phyloP scores from a whole-genome alignment of 2,329 filamentous ascomycete species.

The Sodiomyces alkalinus region DNA sequence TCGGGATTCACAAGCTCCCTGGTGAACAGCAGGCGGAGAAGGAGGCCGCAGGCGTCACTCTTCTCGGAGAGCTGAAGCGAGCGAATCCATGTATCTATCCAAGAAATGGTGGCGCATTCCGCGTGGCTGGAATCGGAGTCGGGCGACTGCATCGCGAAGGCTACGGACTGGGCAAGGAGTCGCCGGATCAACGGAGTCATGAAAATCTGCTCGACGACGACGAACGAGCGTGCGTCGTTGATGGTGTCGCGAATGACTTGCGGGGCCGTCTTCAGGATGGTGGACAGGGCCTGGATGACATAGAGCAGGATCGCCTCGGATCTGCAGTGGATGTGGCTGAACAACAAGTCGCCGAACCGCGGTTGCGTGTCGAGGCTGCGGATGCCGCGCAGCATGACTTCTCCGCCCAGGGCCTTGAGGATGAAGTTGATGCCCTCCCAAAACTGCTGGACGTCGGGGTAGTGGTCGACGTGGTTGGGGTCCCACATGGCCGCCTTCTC shows the following conservation, averaged over 20 bases:
- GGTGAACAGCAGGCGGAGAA: conserved; percentile 60
- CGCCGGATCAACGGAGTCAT: conserved; percentile 50
- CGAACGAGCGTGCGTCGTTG: conserved; percentile 62
- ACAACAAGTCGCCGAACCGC: conserved; percentile 50
- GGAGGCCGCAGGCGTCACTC: conserved; percentile 64
- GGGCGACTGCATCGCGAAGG: conserved; percentile 29
- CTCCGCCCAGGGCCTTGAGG: conserved; percentile 54
- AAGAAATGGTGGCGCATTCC: conserved; percentile 54
- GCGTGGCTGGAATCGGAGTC: conserved; percentile 34
- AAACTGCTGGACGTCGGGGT: conserved; percentile 47
- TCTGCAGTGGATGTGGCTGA: conserved; percentile 37
- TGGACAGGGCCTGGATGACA: conserved; percentile 54
- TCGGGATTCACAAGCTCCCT: conserved; percentile 38
- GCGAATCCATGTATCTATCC: conserved; percentile 62
- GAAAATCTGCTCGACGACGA: conserved; percentile 74
- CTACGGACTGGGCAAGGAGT: conserved; percentile 46
- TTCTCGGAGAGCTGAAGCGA: conserved; percentile 65
- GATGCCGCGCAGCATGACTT: conserved; percentile 63
- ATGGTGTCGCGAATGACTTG: conserved; percentile 81
- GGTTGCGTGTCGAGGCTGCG: conserved; percentile 65
- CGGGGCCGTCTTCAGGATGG: conserved; percentile 59
- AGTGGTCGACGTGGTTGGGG: conserved; percentile 26
- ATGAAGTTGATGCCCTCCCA: conserved; percentile 69
- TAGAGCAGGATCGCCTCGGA: conserved; percentile 47
- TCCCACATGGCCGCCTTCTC: conserved; percentile 35